Evolutionary conservation across 2,329 filamentous ascomycete species (phyloP).

Genomic region (Shiraia sp.): DNA sequence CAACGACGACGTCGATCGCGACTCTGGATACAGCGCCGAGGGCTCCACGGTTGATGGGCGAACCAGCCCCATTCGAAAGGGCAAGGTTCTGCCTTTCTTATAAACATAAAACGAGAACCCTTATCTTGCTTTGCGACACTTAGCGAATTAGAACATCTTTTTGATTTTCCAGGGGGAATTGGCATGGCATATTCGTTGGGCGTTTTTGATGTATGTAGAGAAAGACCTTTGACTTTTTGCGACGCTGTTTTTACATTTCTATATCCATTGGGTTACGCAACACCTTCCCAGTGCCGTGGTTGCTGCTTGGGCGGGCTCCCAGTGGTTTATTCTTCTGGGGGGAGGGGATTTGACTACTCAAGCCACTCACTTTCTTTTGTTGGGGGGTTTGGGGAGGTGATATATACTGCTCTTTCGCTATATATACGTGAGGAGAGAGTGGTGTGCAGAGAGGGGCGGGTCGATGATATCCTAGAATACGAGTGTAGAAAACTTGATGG

Average conservation of each 20-base stretch:
- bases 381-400: too few relatives aligned
- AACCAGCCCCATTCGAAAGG: conserved; percentile 41
- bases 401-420: neutral
- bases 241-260: neutral
- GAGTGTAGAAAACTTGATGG: conserved; percentile 3
- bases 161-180: too few relatives aligned
- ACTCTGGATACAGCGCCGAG: conserved; percentile 47
- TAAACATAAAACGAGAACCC: neutral
- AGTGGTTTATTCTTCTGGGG: conserved; percentile 10
- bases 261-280: conserved; percentile 7
- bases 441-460: neutral
- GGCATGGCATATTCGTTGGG: neutral
- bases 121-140: conserved; percentile 9
- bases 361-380: neutral
- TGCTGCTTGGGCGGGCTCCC: conserved; percentile 30
- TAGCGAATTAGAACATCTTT: neutral
- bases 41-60: conserved; percentile 40
- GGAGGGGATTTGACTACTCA: neutral
- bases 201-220: neutral
- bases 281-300: conserved; percentile 4
- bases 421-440: neutral
- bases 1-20: conserved; percentile 59
- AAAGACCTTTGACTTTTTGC: conserved; percentile 3
- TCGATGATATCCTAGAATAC: conserved; percentile 7
- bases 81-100: conserved; percentile 38